Evolutionary conservation across 805 yeast species (phyloP), one percentile per base, ranked within the genome.

Genomic region (Metschnikowia cubensis): DNA sequence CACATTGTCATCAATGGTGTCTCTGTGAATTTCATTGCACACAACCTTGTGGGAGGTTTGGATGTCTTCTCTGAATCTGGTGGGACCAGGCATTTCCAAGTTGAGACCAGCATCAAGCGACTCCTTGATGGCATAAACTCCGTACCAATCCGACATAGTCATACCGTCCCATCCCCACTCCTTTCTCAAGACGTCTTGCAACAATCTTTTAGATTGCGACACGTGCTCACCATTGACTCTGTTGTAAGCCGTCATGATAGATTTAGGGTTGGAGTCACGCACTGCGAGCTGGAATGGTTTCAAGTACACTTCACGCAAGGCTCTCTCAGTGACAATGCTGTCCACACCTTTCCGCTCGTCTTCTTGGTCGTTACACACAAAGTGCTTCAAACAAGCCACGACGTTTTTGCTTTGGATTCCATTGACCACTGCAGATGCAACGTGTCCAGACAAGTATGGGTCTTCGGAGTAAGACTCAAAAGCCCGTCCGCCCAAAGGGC

Each of bases 21-120:
- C 70, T 5, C 49, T 49, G 51, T 65, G 72, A 37, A 80, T 61
- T 53, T 76, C 79, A 51, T 69, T 70, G 47, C 70, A 61, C 48
- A 53, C 56, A 18, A 80, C 67, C 40, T 75, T 73, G 57, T 76
- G 81, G 6, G 68, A 52, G 15, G 80, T 64, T 11, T 71, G 64
- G 29, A 64, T 64, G 1, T 65, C 65, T 55, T 75, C 66, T 67
- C 83, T 62, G 62, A 73, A 74, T 42, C 75, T 64, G 2, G 82
- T 67, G 17, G 82, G 80, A 35, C 87, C 88, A 1, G 88, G 88
- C 85, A 81, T 81, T 63, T 83, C 88, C 57, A 83, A 67, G 59
- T 82, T 84, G 49, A 83, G 66, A 6, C 87, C 87, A 34, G 80
- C 79, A 37, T 74, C 71, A 42, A 82, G 61, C 13, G 83, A 58